Conservation (phyloP, 2,329 filamentous ascomycete genomes). For the Sclerotinia minor region DNA sequence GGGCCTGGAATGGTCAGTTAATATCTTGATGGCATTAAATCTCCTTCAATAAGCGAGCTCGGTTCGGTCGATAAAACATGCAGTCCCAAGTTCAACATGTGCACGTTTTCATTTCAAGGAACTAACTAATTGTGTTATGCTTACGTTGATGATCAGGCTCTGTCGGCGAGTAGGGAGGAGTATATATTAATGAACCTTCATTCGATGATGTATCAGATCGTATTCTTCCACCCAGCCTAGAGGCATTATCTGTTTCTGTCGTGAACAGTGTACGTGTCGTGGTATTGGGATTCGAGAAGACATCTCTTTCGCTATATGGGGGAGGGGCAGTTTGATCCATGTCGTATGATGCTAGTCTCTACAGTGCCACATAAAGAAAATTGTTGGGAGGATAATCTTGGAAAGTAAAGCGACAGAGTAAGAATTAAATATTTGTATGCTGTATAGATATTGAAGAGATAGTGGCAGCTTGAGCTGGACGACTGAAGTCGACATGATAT, state of each 20-base stretch:
- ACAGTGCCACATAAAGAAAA: not conserved
- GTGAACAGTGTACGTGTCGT: conserved; percentile 30
- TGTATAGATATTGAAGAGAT: not conserved
- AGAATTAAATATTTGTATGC: not conserved
- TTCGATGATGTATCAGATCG: conserved; percentile 33
- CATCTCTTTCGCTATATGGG: conserved; percentile 59
- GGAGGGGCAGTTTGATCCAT: conserved; percentile 46
- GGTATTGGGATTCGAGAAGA: conserved; percentile 49
- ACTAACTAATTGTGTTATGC: conserved; percentile 15
- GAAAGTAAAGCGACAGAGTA: not conserved
- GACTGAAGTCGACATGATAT: not conserved
- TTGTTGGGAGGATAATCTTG: not conserved
- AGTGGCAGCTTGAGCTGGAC: conserved; percentile 3
- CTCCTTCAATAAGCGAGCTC: not conserved
- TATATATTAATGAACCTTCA: conserved; percentile 35
- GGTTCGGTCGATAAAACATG: not conserved
- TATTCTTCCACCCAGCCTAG: conserved; percentile 35
- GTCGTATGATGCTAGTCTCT: not conserved
- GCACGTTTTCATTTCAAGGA: not conserved
- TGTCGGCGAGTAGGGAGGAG: conserved; percentile 35
- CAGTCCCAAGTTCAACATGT: not conserved
- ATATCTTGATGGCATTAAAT: not conserved
- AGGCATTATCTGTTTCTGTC: conserved; percentile 43
- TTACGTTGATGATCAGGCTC: conserved; percentile 32
- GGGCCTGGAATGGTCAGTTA: not conserved